phyloP scores from a whole-genome alignment of 2,329 filamentous ascomycete species.

The Thermoascus crustaceus region DNA sequence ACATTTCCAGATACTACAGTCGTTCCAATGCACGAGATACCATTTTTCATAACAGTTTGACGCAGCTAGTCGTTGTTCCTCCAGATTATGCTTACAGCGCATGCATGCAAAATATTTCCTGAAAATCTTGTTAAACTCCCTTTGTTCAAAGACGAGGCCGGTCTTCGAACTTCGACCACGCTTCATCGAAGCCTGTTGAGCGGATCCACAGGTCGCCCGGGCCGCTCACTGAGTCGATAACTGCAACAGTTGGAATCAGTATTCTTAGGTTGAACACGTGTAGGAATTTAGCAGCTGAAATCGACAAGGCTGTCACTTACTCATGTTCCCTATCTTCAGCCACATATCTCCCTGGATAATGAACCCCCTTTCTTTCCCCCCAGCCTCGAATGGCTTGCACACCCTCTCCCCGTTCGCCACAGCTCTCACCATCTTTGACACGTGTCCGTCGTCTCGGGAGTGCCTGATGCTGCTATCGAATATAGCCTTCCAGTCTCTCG shows the following conservation, averaged over 20 bases:
- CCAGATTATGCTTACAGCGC: too few species aligned
- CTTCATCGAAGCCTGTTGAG: constrained; percentile 34
- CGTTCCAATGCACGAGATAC: too few species aligned
- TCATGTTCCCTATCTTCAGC: constrained; percentile 39
- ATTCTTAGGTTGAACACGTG: too few species aligned
- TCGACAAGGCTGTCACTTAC: constrained; percentile 19
- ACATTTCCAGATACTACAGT: too few species aligned
- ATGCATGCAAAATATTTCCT: too few species aligned
- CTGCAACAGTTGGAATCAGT: too few species aligned
- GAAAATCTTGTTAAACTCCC: too few species aligned
- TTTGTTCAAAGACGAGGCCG: constrained; percentile 16
- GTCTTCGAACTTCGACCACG: constrained; percentile 26
- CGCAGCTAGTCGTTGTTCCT: too few species aligned
- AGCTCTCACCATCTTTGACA: constrained; percentile 65
- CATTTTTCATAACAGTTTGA: too few species aligned
- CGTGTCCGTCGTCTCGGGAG: constrained; percentile 68
- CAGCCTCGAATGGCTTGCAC: constrained; percentile 27
- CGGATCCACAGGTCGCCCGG: constrained; percentile 29
- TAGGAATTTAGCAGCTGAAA: constrained; percentile 2
- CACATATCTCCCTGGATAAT: constrained; percentile 36
- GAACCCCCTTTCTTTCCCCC: constrained; percentile 19
- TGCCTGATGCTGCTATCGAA: constrained; percentile 39
- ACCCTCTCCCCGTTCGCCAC: constrained; percentile 56
- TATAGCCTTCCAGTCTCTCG: constrained; percentile 39
- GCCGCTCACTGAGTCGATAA: constrained; percentile 28